Evolutionary conservation across 108 stramenopile species (phyloP).

Genomic region (Fragilaria crotonensis): DNA sequence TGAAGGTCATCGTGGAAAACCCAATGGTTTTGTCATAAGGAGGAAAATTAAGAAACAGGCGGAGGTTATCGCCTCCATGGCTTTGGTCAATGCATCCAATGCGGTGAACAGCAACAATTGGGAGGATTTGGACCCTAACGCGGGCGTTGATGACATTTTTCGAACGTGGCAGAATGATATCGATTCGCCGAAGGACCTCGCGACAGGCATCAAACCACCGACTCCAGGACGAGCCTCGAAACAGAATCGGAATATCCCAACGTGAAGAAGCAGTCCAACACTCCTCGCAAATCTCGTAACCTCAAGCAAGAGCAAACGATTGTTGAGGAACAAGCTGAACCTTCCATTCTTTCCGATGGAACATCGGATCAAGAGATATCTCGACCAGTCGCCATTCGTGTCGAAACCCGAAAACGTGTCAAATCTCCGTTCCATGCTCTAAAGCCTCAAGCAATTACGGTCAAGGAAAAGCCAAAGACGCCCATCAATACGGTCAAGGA

Average conservation of each 20-base stretch:
- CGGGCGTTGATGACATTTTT: too few species aligned
- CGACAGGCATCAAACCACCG: not conserved
- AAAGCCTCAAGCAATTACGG: not conserved
- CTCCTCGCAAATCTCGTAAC: not conserved
- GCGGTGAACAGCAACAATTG: constrained; percentile 3
- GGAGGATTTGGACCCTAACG: too few species aligned
- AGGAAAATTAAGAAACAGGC: constrained; percentile 39
- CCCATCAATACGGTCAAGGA: not conserved
- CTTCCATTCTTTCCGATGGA: not conserved
- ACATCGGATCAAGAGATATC: not conserved
- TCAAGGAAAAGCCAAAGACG: not conserved
- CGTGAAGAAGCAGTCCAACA: not conserved
- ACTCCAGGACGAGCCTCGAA: not conserved
- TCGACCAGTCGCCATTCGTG: not conserved
- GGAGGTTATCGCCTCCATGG: constrained; percentile 49
- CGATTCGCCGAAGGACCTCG: not conserved
- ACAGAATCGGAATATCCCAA: not conserved
- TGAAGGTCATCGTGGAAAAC: not conserved
- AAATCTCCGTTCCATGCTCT: not conserved
- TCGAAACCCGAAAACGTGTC: not conserved
- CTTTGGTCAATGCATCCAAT: constrained; percentile 18
- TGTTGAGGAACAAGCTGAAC: not conserved
- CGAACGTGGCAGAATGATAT: too few species aligned
- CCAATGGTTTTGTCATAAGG: constrained; percentile 7
- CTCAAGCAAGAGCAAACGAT: not conserved